phyloP scores from a whole-genome alignment of 331 rosid genomes.

The Quercus tomentella region DNA sequence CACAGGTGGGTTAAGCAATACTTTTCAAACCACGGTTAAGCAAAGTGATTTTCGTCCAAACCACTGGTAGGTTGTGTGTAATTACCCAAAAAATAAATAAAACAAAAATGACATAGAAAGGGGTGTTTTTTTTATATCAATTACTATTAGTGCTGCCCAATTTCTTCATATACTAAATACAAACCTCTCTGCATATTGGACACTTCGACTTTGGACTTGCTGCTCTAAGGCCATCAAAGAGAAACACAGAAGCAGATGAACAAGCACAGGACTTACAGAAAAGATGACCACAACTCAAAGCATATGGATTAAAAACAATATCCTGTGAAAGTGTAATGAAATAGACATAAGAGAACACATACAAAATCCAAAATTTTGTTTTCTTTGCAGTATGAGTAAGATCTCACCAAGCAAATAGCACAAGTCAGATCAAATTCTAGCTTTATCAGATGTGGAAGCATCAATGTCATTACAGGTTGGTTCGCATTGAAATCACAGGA shows the following conservation, averaged over 20 bases:
- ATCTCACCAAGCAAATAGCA: constrained; percentile 88
- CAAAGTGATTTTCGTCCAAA: too few species aligned
- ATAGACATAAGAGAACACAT: constrained; percentile 1
- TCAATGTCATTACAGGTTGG: constrained; percentile 52
- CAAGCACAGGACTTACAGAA: constrained; percentile 94
- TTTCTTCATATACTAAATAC: constrained; percentile 3
- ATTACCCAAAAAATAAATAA: too few species aligned
- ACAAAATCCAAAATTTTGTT: not conserved
- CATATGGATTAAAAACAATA: constrained; percentile 68
- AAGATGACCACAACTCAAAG: constrained; percentile 84
- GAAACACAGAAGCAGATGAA: constrained; percentile 78
- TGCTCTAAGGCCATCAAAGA: constrained; percentile 70
- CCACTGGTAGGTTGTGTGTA: too few species aligned
- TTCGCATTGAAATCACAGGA: constrained; percentile 45
- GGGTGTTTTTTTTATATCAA: not conserved
- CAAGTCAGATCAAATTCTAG: constrained; percentile 74
- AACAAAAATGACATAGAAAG: not conserved
- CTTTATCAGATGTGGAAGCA: constrained; percentile 62
- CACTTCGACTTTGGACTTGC: constrained; percentile 64
- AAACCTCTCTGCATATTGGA: constrained; percentile 91
- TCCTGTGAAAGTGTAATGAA: constrained; percentile 47
- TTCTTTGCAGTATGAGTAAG: not conserved
- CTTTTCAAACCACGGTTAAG: too few species aligned
- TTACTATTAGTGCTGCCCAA: not conserved
- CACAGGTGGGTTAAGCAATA: too few species aligned